Evolutionary conservation across 2,329 filamentous ascomycete species (phyloP), one percentile per base, ranked within the genome.

Genomic region (Colletotrichum kahawae): DNA sequence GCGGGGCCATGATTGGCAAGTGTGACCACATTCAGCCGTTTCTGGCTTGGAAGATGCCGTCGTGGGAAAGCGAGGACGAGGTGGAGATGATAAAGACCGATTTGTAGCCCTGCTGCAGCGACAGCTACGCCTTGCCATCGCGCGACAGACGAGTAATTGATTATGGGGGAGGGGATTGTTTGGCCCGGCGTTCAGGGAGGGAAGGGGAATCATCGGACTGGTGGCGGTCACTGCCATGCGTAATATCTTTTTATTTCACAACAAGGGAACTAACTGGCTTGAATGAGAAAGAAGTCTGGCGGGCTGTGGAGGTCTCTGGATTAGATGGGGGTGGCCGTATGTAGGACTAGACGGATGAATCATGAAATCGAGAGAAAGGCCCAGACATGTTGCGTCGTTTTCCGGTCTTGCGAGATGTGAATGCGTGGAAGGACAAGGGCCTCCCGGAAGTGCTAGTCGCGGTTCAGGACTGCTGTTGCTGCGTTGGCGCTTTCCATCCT

Each of bases 101-200:
- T 51, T 51, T 51, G n/a, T 51, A 51, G 43, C 43, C 43, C 6
- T 12, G 4, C n/a, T n/a, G 43, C 12, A 51, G n/a, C n/a, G 2
- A 51, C 43, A 1, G 10, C 43, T 51, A 0, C 43, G n/a, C 21
- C 21, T 14, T 64, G 21, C 10, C 21, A 27, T 38, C 60, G 24
- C 24, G 34, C 24, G 14, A 29, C 29, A 43, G 16, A 51, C 10
- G 38, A 24, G 9, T 34, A 14, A n/a, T 57, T 54, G 21, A 24
- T 48, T 60, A n/a, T 51, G n/a, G 3, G 60, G 24, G 16, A 57
- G 54, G 9, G 38, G 18, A 59, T 63, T 33, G 7, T 34, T 73
- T 68, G 69, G 73, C 73, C 70, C 59, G 73, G 73, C 73, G 73
- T 75, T 75, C n/a, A 31, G 57, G 73, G 31, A 10, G 24, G 38